Evolutionary conservation across 1,284 basidiomycete genomes (phyloP).

Genomic region (Heterobasidion parviporum): DNA sequence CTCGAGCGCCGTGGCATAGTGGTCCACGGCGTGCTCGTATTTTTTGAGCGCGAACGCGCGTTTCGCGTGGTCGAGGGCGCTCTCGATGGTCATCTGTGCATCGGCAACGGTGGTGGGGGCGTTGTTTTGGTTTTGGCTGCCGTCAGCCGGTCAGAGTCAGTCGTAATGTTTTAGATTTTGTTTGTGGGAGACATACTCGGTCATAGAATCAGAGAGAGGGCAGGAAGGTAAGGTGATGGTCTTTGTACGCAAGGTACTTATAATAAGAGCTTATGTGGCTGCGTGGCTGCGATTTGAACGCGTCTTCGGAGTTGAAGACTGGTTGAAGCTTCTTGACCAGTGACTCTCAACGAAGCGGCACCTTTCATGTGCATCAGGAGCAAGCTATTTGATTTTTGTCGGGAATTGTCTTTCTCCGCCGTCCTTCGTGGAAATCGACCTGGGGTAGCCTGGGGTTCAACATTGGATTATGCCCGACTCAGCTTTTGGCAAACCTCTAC

Average conservation of each 20-base stretch:
- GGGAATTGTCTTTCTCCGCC: no score
- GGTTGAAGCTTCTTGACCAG: no score
- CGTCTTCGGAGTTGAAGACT: background rate
- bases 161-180: background rate
- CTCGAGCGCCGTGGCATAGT: constrained; percentile 81
- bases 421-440: no score
- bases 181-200: background rate
- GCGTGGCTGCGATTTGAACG: background rate
- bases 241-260: background rate
- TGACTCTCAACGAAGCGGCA: no score
- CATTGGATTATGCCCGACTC: no score
- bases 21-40: constrained; percentile 79
- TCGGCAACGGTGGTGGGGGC: background rate
- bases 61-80: constrained; percentile 64
- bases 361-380: no score
- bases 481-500: no score
- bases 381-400: no score
- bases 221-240: background rate
- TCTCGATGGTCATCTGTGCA: constrained; percentile 34
- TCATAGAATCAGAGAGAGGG: background rate
- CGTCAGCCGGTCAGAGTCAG: no score
- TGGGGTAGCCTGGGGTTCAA: no score
- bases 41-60: constrained; percentile 83
- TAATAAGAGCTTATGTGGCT: background rate
- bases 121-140: background rate